A percentile compares a stretch with the other conserved stretches of the same genome.
Conservation (phyloP, 495 filamentous ascomycete genomes). For the Aspergillus sparsus region DNA sequence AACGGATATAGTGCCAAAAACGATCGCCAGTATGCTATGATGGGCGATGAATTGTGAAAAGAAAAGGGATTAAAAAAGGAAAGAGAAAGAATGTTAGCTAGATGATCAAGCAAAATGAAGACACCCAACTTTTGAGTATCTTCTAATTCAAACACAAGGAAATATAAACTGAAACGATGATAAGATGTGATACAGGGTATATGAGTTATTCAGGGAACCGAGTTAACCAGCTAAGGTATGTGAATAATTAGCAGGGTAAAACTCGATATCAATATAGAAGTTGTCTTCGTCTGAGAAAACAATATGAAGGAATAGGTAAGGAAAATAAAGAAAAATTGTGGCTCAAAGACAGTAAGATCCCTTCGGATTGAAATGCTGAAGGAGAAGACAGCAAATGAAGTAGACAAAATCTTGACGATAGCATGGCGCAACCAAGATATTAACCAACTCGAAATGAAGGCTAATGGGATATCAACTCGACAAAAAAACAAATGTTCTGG, state of each 20-base stretch:
- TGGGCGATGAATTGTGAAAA: constrained; percentile 20
- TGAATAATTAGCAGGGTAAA: no score
- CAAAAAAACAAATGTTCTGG: constrained; percentile 16
- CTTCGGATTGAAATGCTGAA: constrained; percentile 16
- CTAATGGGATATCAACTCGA: constrained; percentile 21
- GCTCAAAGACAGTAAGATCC: constrained; percentile 14
- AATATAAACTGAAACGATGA: constrained; percentile 17
- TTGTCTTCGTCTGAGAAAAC: neutral
- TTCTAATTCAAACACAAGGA: constrained; percentile 24
- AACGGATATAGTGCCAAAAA: constrained; percentile 17
- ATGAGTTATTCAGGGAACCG: no score
- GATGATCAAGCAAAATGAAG: constrained; percentile 7
- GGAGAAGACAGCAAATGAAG: constrained; percentile 26
- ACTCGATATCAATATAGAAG: no score
- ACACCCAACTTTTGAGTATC: neutral
- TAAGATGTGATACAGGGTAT: constrained; percentile 16
- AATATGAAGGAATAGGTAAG: constrained; percentile 5
- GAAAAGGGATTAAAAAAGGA: constrained; percentile 15
- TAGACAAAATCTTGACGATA: constrained; percentile 18
- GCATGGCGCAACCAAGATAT: constrained; percentile 9
- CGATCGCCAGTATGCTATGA: constrained; percentile 1
- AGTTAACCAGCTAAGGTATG: no score
- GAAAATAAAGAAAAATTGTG: constrained; percentile 8
- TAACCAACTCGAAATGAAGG: constrained; percentile 23
- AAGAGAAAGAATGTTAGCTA: constrained; percentile 8